Evolutionary conservation across 2,329 filamentous ascomycete species (phyloP).

Genomic region (Ophiostoma australiae): DNA sequence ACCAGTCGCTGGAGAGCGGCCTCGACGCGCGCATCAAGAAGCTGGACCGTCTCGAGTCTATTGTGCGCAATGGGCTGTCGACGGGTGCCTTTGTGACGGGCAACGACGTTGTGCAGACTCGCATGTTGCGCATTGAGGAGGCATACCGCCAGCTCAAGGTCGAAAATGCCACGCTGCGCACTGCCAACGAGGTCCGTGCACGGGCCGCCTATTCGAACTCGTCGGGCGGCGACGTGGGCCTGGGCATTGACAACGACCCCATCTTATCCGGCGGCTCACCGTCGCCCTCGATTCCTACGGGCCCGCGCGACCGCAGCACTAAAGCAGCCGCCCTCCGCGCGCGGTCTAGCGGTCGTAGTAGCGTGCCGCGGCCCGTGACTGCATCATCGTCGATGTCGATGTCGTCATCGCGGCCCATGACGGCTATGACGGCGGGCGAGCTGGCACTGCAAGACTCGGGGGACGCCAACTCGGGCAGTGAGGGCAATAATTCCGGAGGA

Average conservation of each 20-base stretch:
- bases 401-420: constrained; percentile 26
- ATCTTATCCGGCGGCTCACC: constrained; percentile 41
- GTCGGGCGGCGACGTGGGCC: constrained; percentile 31
- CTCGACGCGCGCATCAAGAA: constrained; percentile 77
- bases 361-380: constrained; percentile 26
- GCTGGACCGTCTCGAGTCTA: constrained; percentile 78
- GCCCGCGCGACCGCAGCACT: constrained; percentile 44
- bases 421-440: constrained; percentile 30
- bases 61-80: constrained; percentile 62
- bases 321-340: constrained; percentile 22
- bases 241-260: constrained; percentile 33
- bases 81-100: constrained; percentile 40
- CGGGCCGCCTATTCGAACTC: constrained; percentile 39
- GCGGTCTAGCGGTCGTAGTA: constrained; percentile 26
- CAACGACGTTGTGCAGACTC: constrained; percentile 29
- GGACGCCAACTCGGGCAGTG: constrained; percentile 25
- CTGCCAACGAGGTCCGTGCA: constrained; percentile 55
- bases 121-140: constrained; percentile 54
- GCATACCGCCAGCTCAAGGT: constrained; percentile 60
- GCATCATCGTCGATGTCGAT: constrained; percentile 25
- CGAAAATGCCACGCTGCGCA: constrained; percentile 64
- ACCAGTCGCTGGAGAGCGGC: constrained; percentile 75
- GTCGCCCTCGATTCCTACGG: constrained; percentile 51
- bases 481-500: constrained; percentile 32
- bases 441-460: constrained; percentile 27